Evolutionary conservation across 2,329 filamentous ascomycete species (phyloP).

Genomic region (Fusarium chlamydosporum): DNA sequence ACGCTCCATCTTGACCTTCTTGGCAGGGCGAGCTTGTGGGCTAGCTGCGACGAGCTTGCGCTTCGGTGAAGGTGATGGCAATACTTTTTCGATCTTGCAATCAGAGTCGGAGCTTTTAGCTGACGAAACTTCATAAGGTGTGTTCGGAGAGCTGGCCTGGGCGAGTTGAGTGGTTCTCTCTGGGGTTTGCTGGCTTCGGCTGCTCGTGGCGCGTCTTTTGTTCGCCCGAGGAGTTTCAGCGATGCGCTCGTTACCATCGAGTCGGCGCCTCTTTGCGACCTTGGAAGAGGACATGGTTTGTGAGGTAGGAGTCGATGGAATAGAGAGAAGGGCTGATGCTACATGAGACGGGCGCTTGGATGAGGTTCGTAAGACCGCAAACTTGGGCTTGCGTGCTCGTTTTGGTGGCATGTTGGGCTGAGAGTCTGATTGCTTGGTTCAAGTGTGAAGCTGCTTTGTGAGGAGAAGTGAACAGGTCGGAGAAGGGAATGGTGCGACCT

Average conservation of each 20-base stretch:
- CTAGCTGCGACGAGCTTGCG: slow-evolving; percentile 22
- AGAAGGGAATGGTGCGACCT: too few species aligned
- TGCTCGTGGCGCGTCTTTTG: slow-evolving; percentile 1
- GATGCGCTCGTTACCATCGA: slow-evolving; percentile 9
- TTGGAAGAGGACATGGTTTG: slow-evolving; percentile 19
- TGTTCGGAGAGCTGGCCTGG: slow-evolving; percentile 33
- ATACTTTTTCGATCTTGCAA: slow-evolving; percentile 29
- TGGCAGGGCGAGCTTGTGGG: slow-evolving; percentile 16
- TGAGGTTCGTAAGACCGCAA: neutral
- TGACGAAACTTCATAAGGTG: slow-evolving; percentile 44
- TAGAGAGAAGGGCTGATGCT: slow-evolving; percentile 2
- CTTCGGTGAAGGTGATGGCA: slow-evolving; percentile 26
- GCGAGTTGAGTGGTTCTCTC: slow-evolving; percentile 3
- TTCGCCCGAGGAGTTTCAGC: slow-evolving; percentile 18
- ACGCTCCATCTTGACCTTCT: slow-evolving; percentile 17
- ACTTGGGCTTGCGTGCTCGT: neutral
- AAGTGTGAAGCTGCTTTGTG: neutral
- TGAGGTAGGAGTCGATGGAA: slow-evolving; percentile 5
- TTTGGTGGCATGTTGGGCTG: slow-evolving; percentile 1
- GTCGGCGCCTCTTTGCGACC: neutral
- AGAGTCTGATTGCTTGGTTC: neutral
- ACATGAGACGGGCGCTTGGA: neutral
- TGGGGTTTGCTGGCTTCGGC: slow-evolving; percentile 8
- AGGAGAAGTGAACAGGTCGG: neutral
- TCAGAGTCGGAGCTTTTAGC: slow-evolving; percentile 37